Conservation (phyloP, 73 alveolate species). For the Paramecium tetraurelia region DNA sequence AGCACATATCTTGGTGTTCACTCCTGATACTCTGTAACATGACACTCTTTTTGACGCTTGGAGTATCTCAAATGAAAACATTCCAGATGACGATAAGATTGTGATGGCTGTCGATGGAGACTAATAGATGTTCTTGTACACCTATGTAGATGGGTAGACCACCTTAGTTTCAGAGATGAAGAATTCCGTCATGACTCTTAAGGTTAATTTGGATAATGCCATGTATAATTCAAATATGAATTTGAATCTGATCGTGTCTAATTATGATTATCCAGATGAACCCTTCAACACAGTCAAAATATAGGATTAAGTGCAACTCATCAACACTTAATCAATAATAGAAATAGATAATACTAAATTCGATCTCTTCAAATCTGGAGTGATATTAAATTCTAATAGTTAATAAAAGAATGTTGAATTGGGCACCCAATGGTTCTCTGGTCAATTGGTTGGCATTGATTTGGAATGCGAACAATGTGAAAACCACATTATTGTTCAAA, state of each 20-base stretch:
- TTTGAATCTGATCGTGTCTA: neutral
- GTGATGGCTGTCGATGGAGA: neutral
- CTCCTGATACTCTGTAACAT: constrained; percentile 8
- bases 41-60: neutral
- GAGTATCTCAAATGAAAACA: neutral
- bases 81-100: neutral
- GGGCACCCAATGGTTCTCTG: neutral
- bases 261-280: neutral
- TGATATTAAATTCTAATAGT: neutral
- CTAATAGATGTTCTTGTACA: constrained; percentile 8
- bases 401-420: neutral
- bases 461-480: neutral
- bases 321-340: neutral
- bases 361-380: neutral
- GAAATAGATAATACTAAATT: neutral
- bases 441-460: neutral
- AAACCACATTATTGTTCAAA: neutral
- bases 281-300: neutral
- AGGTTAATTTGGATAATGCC: neutral
- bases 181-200: neutral
- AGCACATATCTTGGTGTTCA: neutral
- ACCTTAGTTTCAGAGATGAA: neutral
- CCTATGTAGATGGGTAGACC: neutral
- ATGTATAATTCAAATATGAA: neutral
- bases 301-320: neutral